A percentile compares a stretch with the other conserved stretches of the same genome.
Conservation (phyloP, 2,329 filamentous ascomycete genomes). For the Zymoseptoria passerinii region DNA sequence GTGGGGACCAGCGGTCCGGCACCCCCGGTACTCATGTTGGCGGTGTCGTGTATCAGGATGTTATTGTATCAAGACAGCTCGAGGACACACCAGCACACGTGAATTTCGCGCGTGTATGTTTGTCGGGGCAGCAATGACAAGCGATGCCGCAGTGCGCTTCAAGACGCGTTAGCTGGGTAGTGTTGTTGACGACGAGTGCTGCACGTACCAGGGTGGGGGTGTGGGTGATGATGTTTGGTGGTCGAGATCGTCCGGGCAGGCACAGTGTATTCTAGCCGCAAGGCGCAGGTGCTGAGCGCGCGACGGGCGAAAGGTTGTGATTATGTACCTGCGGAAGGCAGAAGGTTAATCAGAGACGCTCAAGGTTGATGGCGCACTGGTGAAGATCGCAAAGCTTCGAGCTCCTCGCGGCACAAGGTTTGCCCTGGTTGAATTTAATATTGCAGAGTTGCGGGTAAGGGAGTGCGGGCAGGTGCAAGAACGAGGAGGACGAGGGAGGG, state of each 20-base stretch:
- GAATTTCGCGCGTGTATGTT: neutral
- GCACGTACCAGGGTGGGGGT: neutral
- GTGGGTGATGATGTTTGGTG: conserved; percentile 10
- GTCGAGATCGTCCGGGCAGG: neutral
- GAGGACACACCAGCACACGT: neutral
- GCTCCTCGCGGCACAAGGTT: conserved; percentile 8
- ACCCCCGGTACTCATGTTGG: conserved; percentile 28
- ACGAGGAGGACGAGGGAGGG: neutral
- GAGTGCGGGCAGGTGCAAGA: neutral
- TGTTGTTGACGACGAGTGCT: neutral
- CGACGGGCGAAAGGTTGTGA: conserved; percentile 1
- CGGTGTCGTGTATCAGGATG: neutral
- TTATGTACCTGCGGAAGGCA: conserved; percentile 17
- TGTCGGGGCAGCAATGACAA: neutral
- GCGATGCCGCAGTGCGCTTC: neutral
- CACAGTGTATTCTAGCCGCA: neutral
- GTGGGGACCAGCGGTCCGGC: conserved; percentile 33
- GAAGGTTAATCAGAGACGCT: conserved; percentile 18
- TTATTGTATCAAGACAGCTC: neutral
- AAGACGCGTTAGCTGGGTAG: neutral
- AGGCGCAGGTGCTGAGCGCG: neutral
- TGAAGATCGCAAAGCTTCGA: conserved; percentile 15
- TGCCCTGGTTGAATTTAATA: conserved; percentile 12
- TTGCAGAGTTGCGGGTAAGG: conserved; percentile 1
- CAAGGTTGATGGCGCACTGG: conserved; percentile 21